Percentiles rank a stretch among this genome's conserved stretches.
Conservation (phyloP, 805 yeast species). For the Kazachstania psychrophila region DNA sequence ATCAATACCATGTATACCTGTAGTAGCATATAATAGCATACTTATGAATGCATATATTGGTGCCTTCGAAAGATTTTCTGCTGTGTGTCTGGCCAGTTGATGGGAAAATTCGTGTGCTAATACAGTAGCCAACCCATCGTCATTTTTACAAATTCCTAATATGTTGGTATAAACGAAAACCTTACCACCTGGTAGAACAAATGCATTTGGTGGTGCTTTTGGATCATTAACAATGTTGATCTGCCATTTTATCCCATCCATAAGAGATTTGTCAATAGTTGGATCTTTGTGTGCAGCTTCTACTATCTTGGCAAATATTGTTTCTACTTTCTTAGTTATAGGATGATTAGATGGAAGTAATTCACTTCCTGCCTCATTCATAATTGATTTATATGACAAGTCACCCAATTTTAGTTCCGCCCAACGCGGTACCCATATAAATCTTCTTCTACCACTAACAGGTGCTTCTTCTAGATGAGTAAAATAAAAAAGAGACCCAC, state of each 20-base stretch:
- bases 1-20: constrained; percentile 50
- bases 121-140: constrained; percentile 93
- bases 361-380: constrained; percentile 42
- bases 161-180: constrained; percentile 82
- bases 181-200: constrained; percentile 92
- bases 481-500: constrained; percentile 33
- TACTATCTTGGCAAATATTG: constrained; percentile 57
- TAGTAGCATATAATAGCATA: constrained; percentile 44
- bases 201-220: constrained; percentile 84
- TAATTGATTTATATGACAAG: constrained; percentile 50
- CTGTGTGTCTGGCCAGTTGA: constrained; percentile 84
- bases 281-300: constrained; percentile 41
- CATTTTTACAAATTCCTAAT: constrained; percentile 65
- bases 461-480: constrained; percentile 73
- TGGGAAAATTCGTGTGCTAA: constrained; percentile 90
- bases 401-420: constrained; percentile 57
- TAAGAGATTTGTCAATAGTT: constrained; percentile 27
- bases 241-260: constrained; percentile 48
- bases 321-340: constrained; percentile 42
- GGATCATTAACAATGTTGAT: constrained; percentile 71
- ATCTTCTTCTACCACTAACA: constrained; percentile 59
- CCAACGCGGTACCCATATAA: constrained; percentile 62
- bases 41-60: constrained; percentile 59
- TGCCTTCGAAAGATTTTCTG: constrained; percentile 68
- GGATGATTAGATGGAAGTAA: constrained; percentile 62